Evolutionary conservation across 129 eudicot genomes (phyloP), one percentile per base, ranked within the genome.

Genomic region (Artemisia argyi): DNA sequence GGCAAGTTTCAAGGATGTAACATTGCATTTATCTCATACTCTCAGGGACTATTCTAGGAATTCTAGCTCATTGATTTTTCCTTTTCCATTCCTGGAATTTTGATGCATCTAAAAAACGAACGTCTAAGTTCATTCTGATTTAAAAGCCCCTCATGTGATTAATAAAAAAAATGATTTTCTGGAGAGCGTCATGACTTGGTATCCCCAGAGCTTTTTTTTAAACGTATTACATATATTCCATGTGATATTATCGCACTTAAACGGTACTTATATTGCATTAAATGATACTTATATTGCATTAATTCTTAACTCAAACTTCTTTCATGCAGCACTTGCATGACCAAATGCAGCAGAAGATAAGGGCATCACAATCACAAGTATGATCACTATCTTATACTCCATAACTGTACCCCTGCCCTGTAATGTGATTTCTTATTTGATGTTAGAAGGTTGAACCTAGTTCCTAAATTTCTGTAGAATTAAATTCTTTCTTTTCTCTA

Each of bases 271-370:
- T 58, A 19, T 65, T 57, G 20, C 12, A 32, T 18, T 71, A 53
- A 68, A 20, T n/a, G 3, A 26, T 53, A 57, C 42, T 48, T 51
- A 7, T 58, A 19, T 65, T 57, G 20, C 12, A 32, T 18, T 71
- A 53, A 71, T 35, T 46, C 9, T 42, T 61, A 16, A 32, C 52
- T 75, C 57, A 24, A 24, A 30, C 46, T 28, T 68, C 18, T 64
- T 61, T 67, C 56, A 70, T 74, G 87, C 98, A 94, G 98, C 84
- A 80, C 81, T 73, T 94, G 72, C 96, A 87, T 79, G 98, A 94
- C 73, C 88, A 85, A 77, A 72, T 94, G 82, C 96, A 94, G 78
- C 78, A 83, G 84, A 90, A 84, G 86, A 82, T 94, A 60, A 82
- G 84, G 83, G 76, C 74, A 64, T 77, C 89, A 72, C 96, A 86